A percentile compares a stretch with the other conserved stretches of the same genome.
phyloP scores from a whole-genome alignment of 2,329 filamentous ascomycete species.

The Aspergillus sergii region DNA sequence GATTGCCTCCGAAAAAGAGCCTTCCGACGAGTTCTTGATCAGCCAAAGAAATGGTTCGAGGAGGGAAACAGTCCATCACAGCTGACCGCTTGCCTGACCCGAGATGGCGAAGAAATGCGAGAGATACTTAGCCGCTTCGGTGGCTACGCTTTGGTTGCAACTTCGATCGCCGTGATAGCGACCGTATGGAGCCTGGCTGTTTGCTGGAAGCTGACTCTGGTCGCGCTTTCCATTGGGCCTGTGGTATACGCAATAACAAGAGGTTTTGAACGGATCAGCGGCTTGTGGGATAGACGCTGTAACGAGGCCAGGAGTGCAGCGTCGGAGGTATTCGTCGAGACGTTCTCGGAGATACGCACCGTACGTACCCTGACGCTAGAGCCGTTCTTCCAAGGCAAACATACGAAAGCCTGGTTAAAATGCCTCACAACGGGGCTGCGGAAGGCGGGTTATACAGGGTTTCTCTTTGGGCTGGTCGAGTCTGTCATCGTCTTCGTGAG shows the following conservation, averaged over 20 bases:
- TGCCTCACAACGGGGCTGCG: slow-evolving; percentile 65
- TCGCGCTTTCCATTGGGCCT: slow-evolving; percentile 70
- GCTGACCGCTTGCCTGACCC: slow-evolving; percentile 73
- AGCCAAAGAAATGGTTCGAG: slow-evolving; percentile 80
- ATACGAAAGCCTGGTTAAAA: slow-evolving; percentile 53
- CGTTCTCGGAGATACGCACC: slow-evolving; percentile 76
- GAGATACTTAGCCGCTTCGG: slow-evolving; percentile 79
- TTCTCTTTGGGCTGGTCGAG: slow-evolving; percentile 78
- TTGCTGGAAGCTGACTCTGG: slow-evolving; percentile 79
- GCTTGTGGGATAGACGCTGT: slow-evolving; percentile 71
- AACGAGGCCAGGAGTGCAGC: slow-evolving; percentile 65
- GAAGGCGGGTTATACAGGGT: slow-evolving; percentile 67
- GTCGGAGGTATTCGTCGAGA: slow-evolving; percentile 69
- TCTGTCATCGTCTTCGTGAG: slow-evolving; percentile 71
- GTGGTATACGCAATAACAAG: slow-evolving; percentile 68
- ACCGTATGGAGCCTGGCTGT: slow-evolving; percentile 73
- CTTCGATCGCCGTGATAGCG: slow-evolving; percentile 68
- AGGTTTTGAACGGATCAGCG: slow-evolving; percentile 65
- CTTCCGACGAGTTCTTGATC: slow-evolving; percentile 69
- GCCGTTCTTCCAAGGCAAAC: slow-evolving; percentile 67
- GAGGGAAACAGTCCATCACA: slow-evolving; percentile 64
- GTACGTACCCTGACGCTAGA: slow-evolving; percentile 77
- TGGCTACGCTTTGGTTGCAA: slow-evolving; percentile 67
- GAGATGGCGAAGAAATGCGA: slow-evolving; percentile 83
- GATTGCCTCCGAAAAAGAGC: slow-evolving; percentile 70